Evolutionary conservation across 345 rosid genomes (phyloP), one percentile per base, ranked within the genome.

Genomic region (Heritiera littoralis): DNA sequence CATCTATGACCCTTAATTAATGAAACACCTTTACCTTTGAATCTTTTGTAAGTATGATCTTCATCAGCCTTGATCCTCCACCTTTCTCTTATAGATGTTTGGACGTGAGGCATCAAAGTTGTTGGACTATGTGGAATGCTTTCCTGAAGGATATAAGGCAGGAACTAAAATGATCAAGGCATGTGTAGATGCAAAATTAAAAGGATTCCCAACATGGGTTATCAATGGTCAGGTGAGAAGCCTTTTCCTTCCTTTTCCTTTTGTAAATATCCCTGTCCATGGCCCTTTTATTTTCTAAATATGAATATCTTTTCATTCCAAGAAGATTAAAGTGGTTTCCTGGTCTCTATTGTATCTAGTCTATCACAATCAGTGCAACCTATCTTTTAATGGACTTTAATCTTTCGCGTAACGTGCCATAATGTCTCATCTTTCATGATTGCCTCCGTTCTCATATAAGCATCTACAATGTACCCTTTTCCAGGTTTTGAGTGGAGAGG

Each of bases 181-280:
- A 64, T 95, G 99, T 82, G 82, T 88, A 61, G 94, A 92, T 80
- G 90, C 89, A 77, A 80, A 80, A 54, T 85, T 92, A 43, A 93
- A 95, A 83, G 99, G 99, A 14, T 95, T 95, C 78, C 99, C 99
- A 0, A 90, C 96, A 14, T 95, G 99, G 98, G 87, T 91, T 59
- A 89, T 95, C 67, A 88, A 92, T 69, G 97, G 88, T 43, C 83
- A 95, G 93, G 99, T 93, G 73, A 84, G 75, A 80, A 76, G 15
- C 41, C 61, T 66, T 15, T 51, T 23, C 79, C 9, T 38, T 72
- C 41, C 61, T 66, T 15, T 51, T 23, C 79, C 9, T 38, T 72
- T 32, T 4, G 63, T 32, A 52, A 17, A 32, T 52, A 17, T 72
- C 60, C 23, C 52, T 40, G 5, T 15, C 32, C 38, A 6, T 28